Conservation (phyloP, 306 rosid species). For the Heteromeles arbutifolia region DNA sequence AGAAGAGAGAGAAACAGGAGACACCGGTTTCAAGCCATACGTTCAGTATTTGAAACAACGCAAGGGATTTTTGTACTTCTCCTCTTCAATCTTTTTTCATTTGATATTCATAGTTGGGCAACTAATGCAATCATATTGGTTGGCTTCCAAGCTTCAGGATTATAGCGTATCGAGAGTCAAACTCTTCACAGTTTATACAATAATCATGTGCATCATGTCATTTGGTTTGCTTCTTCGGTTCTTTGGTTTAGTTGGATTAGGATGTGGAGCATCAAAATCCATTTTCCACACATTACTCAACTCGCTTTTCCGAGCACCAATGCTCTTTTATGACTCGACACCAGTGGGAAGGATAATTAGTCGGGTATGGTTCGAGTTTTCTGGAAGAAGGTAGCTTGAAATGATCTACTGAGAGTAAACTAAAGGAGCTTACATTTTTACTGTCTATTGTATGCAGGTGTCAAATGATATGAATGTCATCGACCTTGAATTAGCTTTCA, state of each 20-base stretch:
- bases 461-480: constrained; percentile 42
- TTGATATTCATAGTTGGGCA: constrained; percentile 28
- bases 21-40: constrained; percentile 46
- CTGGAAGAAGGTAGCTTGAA: background rate
- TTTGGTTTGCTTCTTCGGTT: constrained; percentile 28
- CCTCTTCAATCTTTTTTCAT: constrained; percentile 10
- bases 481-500: constrained; percentile 41
- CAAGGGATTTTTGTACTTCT: constrained; percentile 36
- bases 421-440: background rate
- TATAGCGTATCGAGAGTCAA: constrained; percentile 13
- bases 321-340: constrained; percentile 61
- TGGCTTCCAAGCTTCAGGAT: constrained; percentile 46
- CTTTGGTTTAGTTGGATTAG: constrained; percentile 21
- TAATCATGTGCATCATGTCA: constrained; percentile 24
- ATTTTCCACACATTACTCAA: constrained; percentile 31
- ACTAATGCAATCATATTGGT: constrained; percentile 40
- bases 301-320: constrained; percentile 55
- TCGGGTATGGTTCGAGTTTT: constrained; percentile 33
- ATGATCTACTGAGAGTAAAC: background rate
- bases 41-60: constrained; percentile 41
- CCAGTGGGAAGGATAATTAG: constrained; percentile 62
- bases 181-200: constrained; percentile 33
- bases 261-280: constrained; percentile 36
- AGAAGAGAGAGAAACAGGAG: constrained; percentile 56
- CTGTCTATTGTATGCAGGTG: constrained; percentile 23